Base-by-base conservation (phyloP, 139 green algal species). In the Auxenochlorella pyrenoidosa region DNA sequence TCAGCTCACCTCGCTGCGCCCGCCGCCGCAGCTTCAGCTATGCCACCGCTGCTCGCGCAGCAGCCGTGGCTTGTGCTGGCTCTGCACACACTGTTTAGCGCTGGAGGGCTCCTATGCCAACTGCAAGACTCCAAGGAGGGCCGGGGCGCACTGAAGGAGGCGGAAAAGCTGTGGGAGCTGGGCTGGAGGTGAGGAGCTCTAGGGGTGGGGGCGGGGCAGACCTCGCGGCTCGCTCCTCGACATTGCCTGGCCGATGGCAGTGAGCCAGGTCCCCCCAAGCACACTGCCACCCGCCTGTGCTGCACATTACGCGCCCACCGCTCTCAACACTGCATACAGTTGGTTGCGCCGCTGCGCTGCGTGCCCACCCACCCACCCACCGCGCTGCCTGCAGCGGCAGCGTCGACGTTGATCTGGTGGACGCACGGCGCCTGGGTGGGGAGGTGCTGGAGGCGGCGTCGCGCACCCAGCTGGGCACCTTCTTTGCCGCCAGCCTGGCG, bases 401-500 rank as follows among this genome's bases (percentile, higher is more conserved):
- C 3, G 26, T 8, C 1, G 26, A 59, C 32, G 40, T 36, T 63
- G 26, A 36, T 41, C 28, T 60, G 0, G 75, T 34, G 3, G 80
- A 44, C 65, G 51, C 80, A 10, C 47, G 41, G 30, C 44, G 41
- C 1, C 51, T 59, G 30, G 30, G 47, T 1, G 43, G 41, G 40
- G 40, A 75, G 16, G 63, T 44, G 41, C 34, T 51, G 6, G 80
- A 84, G 59, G 36, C 60, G 36, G 51, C 78, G 18, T 83, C n/a
- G 32, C 81, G 26, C 70, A 75, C 44, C 30, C 75, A 77, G 75
- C 75, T 88, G 21, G 75, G 73, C 47, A 38, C 38, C 0, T 85
- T 89, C 18, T 85, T 85, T 24, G 75, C 80, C 21, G 44, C 34
- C 60, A 75, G 19, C n/a, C 34, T 84, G 40, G 47, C 80, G 32